phyloP scores from a whole-genome alignment of 441 rosid species.

The Geranium incanum region DNA sequence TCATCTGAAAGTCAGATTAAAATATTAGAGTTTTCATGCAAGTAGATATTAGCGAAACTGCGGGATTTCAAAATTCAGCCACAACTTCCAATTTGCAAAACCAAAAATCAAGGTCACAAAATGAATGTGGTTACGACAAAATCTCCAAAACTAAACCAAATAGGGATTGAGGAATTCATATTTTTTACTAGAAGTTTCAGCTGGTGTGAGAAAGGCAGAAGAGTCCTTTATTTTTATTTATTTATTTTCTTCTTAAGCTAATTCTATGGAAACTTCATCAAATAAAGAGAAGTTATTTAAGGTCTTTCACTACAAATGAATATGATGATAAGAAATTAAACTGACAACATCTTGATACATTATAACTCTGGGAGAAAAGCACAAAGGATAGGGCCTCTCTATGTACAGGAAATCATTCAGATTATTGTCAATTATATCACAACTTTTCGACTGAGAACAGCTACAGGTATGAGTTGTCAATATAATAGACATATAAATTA shows the following conservation, averaged over 20 bases:
- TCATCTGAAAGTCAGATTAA: slow-evolving; percentile 52
- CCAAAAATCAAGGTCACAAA: background rate
- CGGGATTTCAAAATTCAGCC: background rate
- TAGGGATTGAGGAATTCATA: background rate
- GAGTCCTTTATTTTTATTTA: background rate
- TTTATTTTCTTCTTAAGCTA: too few species aligned
- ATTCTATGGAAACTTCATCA: too few species aligned
- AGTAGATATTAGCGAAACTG: slow-evolving; percentile 16
- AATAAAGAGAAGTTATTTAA: too few species aligned
- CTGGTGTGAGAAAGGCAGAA: background rate
- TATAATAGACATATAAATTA: too few species aligned
- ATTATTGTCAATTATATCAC: background rate
- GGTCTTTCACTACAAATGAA: background rate
- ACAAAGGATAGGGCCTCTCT: slow-evolving; percentile 1
- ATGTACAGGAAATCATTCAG: background rate
- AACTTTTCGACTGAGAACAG: background rate
- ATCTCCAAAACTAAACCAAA: background rate
- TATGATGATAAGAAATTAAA: background rate
- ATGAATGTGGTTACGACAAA: background rate
- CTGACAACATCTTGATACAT: background rate
- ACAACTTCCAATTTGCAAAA: slow-evolving; percentile 7
- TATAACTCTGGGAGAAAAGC: background rate
- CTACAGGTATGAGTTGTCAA: too few species aligned
- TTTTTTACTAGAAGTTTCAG: slow-evolving; percentile 1
- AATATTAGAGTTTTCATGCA: background rate